These are phyloP conservation scores for Xylaria palmicola DNA, from an alignment of 495 filamentous ascomycete species.

Conservation along the genomic window DNA sequence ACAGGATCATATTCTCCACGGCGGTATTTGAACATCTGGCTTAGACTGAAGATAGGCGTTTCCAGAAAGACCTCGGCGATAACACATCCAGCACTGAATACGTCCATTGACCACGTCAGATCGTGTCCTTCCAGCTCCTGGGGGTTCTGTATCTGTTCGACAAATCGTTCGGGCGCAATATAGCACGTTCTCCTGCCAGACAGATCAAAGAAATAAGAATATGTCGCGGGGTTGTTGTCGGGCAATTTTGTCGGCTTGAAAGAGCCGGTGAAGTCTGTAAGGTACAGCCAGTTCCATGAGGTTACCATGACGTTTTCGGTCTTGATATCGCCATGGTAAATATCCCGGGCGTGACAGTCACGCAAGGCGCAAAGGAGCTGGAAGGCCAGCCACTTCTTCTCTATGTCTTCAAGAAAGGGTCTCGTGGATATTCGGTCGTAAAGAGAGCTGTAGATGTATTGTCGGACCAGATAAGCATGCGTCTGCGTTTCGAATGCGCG, in stretches of 20 bases:
- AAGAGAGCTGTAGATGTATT: constrained; percentile 92
- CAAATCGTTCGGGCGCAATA: constrained; percentile 89
- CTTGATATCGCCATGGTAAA: constrained; percentile 98
- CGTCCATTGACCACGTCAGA: constrained; percentile 91
- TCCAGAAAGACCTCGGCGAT: constrained; percentile 98
- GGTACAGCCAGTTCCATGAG: constrained; percentile 99
- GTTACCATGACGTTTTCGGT: constrained; percentile 95
- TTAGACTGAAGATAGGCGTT: constrained; percentile 85
- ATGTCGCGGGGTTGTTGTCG: constrained; percentile 95
- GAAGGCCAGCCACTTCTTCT: constrained; percentile 98
- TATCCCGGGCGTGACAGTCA: constrained; percentile 85
- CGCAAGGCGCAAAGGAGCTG: constrained; percentile 90
- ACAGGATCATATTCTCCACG: constrained; percentile 88
- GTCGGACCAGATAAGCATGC: constrained; percentile 91
- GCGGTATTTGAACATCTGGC: constrained; percentile 91
- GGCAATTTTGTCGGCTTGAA: constrained; percentile 96
- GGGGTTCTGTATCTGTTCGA: constrained; percentile 56
- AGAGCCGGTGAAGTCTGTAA: constrained; percentile 90
- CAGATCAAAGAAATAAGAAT: constrained; percentile 95
- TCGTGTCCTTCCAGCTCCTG: constrained; percentile 46
- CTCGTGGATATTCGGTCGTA: constrained; percentile 96
- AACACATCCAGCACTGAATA: constrained; percentile 96
- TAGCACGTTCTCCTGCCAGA: constrained; percentile 94
- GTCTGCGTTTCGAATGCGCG: constrained; percentile 85
- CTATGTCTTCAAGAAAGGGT: constrained; percentile 95